These are phyloP conservation scores for Hibiscus trionum DNA, from an alignment of 345 rosid species.

Conservation along the genomic window DNA sequence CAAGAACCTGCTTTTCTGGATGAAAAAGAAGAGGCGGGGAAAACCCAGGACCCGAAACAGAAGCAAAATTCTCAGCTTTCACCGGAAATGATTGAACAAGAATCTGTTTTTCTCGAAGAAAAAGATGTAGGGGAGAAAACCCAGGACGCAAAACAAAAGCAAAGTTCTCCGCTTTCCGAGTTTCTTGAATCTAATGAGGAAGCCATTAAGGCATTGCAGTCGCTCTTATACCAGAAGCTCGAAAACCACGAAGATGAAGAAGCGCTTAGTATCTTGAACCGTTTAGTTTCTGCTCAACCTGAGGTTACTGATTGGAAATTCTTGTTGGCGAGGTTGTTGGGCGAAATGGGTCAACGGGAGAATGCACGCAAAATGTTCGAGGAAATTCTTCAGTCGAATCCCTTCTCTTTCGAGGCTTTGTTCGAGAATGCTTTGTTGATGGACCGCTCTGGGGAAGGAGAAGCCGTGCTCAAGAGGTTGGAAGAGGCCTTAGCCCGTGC, in stretches of 20 bases:
- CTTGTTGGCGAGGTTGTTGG: constrained; percentile 48
- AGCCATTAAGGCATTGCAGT: constrained; percentile 48
- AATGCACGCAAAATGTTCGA: constrained; percentile 77
- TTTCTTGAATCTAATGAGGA: constrained; percentile 43
- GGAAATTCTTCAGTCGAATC: constrained; percentile 62
- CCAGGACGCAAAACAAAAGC: background rate
- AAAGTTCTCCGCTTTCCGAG: constrained; percentile 32
- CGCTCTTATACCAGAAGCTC: constrained; percentile 58
- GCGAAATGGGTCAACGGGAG: constrained; percentile 48
- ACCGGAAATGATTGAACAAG: constrained; percentile 28
- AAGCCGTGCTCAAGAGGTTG: constrained; percentile 53
- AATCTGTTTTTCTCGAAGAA: background rate
- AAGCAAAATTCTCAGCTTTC: constrained; percentile 26
- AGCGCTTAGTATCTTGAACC: constrained; percentile 42
- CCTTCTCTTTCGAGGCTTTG: constrained; percentile 79
- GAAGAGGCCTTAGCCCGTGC: constrained; percentile 64
- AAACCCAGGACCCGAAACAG: background rate
- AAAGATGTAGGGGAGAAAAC: constrained; percentile 16
- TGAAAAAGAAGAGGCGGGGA: constrained; percentile 16
- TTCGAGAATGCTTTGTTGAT: constrained; percentile 29
- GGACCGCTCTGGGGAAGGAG: constrained; percentile 55
- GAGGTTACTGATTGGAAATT: constrained; percentile 68
- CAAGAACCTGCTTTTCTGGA: constrained; percentile 5
- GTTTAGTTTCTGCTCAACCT: constrained; percentile 48
- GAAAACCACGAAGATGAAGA: constrained; percentile 68